These are phyloP conservation scores for Fusarium albosuccineum DNA, from an alignment of 2,329 filamentous ascomycete species.

Conservation along the genomic window DNA sequence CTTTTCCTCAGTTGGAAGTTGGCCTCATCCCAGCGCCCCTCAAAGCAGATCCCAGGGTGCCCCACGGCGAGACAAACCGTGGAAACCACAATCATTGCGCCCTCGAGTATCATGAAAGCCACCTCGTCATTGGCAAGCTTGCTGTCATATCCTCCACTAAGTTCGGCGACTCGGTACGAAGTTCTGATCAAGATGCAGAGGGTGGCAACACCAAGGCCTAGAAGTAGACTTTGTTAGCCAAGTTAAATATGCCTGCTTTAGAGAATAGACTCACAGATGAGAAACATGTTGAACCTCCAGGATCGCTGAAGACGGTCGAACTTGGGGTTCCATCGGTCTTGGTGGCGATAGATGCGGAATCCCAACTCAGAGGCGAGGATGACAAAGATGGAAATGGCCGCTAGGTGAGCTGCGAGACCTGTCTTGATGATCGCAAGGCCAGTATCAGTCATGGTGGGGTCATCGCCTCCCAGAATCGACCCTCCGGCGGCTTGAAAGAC, in stretches of 20 bases:
- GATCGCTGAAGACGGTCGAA: slow-evolving; percentile 25
- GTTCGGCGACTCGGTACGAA: slow-evolving; percentile 30
- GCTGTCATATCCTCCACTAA: slow-evolving; percentile 24
- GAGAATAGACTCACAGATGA: slow-evolving; percentile 14
- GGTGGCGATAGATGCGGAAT: slow-evolving; percentile 11
- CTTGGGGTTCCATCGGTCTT: slow-evolving; percentile 24
- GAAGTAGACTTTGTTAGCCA: neutral
- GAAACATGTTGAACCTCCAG: slow-evolving; percentile 25
- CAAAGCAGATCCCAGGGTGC: slow-evolving; percentile 32
- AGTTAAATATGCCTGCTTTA: neutral
- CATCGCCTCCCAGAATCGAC: slow-evolving; percentile 49
- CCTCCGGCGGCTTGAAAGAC: slow-evolving; percentile 65
- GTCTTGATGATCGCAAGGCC: slow-evolving; percentile 34
- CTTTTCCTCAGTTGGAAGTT: slow-evolving; percentile 35
- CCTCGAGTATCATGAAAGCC: slow-evolving; percentile 31
- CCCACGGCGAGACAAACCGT: slow-evolving; percentile 1
- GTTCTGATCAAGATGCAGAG: slow-evolving; percentile 35
- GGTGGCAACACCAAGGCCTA: slow-evolving; percentile 21
- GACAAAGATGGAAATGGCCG: slow-evolving; percentile 27
- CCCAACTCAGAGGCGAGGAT: slow-evolving; percentile 9
- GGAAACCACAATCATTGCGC: slow-evolving; percentile 22
- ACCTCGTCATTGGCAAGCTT: slow-evolving; percentile 25
- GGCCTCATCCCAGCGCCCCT: slow-evolving; percentile 31
- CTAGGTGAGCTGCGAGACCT: slow-evolving; percentile 31
- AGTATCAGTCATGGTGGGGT: neutral